These are phyloP conservation scores for Mucor plumbeus DNA, from an alignment of 371 early-diverging fungal genomes.

Conservation along the genomic window DNA sequence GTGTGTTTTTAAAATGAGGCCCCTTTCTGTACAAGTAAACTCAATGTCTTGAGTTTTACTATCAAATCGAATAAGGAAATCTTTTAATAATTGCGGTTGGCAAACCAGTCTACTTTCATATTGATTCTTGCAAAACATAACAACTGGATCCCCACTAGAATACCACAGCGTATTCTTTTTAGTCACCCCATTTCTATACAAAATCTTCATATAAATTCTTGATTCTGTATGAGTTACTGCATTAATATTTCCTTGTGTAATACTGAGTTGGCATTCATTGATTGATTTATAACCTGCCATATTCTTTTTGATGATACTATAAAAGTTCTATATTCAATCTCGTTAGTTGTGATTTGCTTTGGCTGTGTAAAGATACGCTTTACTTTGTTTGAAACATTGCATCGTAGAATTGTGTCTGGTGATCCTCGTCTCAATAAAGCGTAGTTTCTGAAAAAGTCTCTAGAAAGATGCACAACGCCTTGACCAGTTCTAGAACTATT, in stretches of 20 bases:
- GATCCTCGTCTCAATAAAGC: constrained; percentile 11
- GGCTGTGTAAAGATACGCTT: neutral
- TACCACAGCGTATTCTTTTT: constrained; percentile 25
- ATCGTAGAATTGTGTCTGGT: neutral
- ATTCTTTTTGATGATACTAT: constrained; percentile 26
- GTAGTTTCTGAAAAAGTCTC: constrained; percentile 21
- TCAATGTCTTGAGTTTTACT: constrained; percentile 8
- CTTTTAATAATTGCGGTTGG: constrained; percentile 1
- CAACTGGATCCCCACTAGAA: constrained; percentile 9
- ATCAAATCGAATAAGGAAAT: constrained; percentile 10
- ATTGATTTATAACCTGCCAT: neutral
- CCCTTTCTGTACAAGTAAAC: constrained; percentile 7
- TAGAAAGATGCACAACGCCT: constrained; percentile 21
- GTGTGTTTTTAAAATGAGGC: constrained; percentile 7
- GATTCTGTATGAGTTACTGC: neutral
- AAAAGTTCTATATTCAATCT: constrained; percentile 2
- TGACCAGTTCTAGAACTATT: constrained; percentile 25
- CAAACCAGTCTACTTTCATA: neutral
- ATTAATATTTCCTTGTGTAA: neutral
- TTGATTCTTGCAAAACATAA: constrained; percentile 10
- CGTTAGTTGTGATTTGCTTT: too few species aligned
- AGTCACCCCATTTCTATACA: constrained; percentile 16
- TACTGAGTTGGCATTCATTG: constrained; percentile 3
- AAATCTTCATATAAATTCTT: constrained; percentile 3
- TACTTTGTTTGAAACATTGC: constrained; percentile 16